These are phyloP conservation scores for Penicillium polonicum DNA, from an alignment of 2,329 filamentous ascomycete species.

Conservation along the genomic window DNA sequence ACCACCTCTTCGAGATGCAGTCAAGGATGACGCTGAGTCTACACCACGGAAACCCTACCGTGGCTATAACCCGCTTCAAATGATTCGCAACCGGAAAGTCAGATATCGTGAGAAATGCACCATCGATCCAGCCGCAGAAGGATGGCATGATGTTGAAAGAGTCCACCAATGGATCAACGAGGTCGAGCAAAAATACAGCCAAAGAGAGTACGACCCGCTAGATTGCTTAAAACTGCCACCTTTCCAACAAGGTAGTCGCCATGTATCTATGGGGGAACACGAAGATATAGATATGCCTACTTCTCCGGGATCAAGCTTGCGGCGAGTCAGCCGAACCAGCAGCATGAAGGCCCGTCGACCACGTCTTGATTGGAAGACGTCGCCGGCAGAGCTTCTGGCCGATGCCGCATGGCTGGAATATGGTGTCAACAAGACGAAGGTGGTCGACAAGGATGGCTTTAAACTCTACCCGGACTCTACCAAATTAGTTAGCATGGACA, in stretches of 20 bases:
- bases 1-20: conserved; percentile 60
- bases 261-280: conserved; percentile 15
- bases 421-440: conserved; percentile 71
- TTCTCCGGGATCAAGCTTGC: conserved; percentile 44
- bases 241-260: conserved; percentile 33
- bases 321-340: conserved; percentile 43
- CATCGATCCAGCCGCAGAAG: conserved; percentile 71
- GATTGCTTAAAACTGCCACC: conserved; percentile 47
- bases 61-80: conserved; percentile 86
- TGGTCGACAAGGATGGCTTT: conserved; percentile 75
- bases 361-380: conserved; percentile 79
- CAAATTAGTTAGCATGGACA: conserved; percentile 23
- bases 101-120: conserved; percentile 72
- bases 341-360: conserved; percentile 65
- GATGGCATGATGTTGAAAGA: conserved; percentile 70
- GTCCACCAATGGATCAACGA: conserved; percentile 77
- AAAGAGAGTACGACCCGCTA: conserved; percentile 47
- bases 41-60: conserved; percentile 52
- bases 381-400: conserved; percentile 81
- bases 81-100: conserved; percentile 85
- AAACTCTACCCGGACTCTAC: conserved; percentile 57
- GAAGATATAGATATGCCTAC: conserved; percentile 29
- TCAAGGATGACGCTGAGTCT: conserved; percentile 15
- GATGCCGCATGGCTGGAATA: conserved; percentile 91
- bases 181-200: conserved; percentile 53